Percentiles rank a stretch among this genome's conserved stretches.
Evolutionary conservation across 1,284 basidiomycete genomes (phyloP).

Genomic region (Phellopilus nigrolimitatus): DNA sequence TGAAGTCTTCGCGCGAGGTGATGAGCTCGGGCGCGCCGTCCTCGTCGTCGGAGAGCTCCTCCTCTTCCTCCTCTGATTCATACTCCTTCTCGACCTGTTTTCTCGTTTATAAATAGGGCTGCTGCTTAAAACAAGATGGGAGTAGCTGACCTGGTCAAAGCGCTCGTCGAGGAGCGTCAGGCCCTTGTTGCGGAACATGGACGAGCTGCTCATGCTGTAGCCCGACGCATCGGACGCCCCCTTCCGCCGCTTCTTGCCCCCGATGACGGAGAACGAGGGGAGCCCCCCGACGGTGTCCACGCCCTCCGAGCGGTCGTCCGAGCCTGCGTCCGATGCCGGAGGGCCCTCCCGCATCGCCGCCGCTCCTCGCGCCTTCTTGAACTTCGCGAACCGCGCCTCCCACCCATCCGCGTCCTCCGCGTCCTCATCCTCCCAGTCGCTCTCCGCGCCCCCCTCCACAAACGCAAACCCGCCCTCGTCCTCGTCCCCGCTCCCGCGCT

Average conservation of each 20-base stretch:
- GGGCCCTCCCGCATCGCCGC: constrained; percentile 34
- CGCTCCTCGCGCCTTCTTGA: constrained; percentile 48
- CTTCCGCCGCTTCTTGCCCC: constrained; percentile 73
- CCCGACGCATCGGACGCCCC: constrained; percentile 81
- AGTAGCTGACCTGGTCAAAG: constrained; percentile 77
- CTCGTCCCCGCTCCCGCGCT: constrained; percentile 40
- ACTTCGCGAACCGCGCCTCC: constrained; percentile 74
- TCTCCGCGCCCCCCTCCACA: constrained; percentile 44
- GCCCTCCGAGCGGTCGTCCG: constrained; percentile 60
- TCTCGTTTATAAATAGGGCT: constrained; percentile 11
- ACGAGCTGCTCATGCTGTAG: constrained; percentile 96
- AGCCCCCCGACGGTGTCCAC: constrained; percentile 77
- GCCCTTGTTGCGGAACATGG: constrained; percentile 91
- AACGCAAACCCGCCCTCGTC: constrained; percentile 67
- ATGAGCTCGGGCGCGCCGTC: constrained; percentile 73
- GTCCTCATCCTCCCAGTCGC: constrained; percentile 23
- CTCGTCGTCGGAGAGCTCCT: constrained; percentile 45
- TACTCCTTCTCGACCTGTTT: constrained; percentile 72
- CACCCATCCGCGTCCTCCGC: constrained; percentile 43
- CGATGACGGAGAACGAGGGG: constrained; percentile 68
- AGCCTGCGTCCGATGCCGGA: constrained; percentile 41
- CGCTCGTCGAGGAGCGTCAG: constrained; percentile 87
- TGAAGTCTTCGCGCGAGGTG: constrained; percentile 83
- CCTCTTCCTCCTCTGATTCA: constrained; percentile 52
- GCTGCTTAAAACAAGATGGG: constrained; percentile 2